These are phyloP conservation scores for Tulasnella sp. DNA, from an alignment of 768 basidiomycete species.

Conservation along the genomic window DNA sequence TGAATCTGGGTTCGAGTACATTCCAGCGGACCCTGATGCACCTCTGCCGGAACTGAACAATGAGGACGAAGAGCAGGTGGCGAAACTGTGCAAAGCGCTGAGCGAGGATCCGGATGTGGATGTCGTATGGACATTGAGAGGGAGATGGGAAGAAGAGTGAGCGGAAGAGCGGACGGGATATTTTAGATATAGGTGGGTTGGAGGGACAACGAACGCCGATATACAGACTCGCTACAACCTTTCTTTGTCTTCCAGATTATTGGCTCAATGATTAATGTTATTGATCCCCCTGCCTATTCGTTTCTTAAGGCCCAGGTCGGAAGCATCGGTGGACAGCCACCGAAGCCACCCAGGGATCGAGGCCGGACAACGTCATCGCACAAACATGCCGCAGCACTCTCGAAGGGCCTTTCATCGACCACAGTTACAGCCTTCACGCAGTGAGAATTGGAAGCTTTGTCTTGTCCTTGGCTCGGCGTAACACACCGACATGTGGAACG, in stretches of 20 bases:
- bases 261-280: neutral
- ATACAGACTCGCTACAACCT: neutral
- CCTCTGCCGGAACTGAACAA: constrained; percentile 4
- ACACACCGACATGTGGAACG: neutral
- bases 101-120: constrained; percentile 21
- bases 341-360: neutral
- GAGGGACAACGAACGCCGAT: neutral
- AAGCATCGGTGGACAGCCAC: neutral
- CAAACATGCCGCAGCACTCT: neutral
- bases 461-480: neutral
- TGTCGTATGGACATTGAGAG: constrained; percentile 20
- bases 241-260: neutral
- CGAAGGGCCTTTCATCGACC: neutral
- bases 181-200: neutral
- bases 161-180: neutral
- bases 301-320: neutral
- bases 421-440: neutral
- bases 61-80: constrained; percentile 19
- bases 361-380: neutral
- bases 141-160: constrained; percentile 1
- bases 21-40: constrained; percentile 24
- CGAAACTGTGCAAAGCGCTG: constrained; percentile 9
- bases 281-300: neutral
- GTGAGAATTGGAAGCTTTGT: neutral
- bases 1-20: constrained; percentile 22